phyloP scores from a whole-genome alignment of 306 rosid species.

The Rubus parviflorus region DNA sequence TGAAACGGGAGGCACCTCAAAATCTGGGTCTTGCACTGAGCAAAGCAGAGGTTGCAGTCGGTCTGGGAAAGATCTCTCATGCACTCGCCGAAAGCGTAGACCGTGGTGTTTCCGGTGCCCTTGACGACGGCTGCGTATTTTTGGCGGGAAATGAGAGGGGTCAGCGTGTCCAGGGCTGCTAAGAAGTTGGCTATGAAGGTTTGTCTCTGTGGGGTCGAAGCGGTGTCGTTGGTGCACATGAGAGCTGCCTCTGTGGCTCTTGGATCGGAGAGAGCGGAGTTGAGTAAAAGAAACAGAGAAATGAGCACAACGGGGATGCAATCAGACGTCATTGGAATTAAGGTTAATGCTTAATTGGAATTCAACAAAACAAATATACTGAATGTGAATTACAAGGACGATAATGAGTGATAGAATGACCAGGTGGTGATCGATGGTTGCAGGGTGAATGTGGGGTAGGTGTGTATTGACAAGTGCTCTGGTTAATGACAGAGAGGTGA shows the following conservation, averaged over 20 bases:
- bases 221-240: constrained; percentile 54
- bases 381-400: neutral
- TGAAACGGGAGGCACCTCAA: constrained; percentile 61
- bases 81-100: constrained; percentile 63
- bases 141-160: constrained; percentile 29
- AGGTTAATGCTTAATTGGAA: neutral
- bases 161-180: constrained; percentile 47
- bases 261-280: constrained; percentile 40
- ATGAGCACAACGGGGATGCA: constrained; percentile 16
- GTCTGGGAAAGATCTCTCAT: constrained; percentile 53
- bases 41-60: constrained; percentile 67
- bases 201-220: constrained; percentile 26
- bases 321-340: neutral
- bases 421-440: neutral
- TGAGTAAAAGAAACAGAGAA: constrained; percentile 7
- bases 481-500: neutral
- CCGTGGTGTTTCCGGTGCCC: constrained; percentile 46
- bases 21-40: constrained; percentile 60
- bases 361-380: neutral
- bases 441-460: neutral
- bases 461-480: neutral
- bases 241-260: constrained; percentile 51
- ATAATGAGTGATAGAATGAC: neutral
- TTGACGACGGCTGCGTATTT: constrained; percentile 39
- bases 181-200: constrained; percentile 44